phyloP scores from a whole-genome alignment of 2,329 filamentous ascomycete genomes.

The Tolypocladium cylindrosporum region DNA sequence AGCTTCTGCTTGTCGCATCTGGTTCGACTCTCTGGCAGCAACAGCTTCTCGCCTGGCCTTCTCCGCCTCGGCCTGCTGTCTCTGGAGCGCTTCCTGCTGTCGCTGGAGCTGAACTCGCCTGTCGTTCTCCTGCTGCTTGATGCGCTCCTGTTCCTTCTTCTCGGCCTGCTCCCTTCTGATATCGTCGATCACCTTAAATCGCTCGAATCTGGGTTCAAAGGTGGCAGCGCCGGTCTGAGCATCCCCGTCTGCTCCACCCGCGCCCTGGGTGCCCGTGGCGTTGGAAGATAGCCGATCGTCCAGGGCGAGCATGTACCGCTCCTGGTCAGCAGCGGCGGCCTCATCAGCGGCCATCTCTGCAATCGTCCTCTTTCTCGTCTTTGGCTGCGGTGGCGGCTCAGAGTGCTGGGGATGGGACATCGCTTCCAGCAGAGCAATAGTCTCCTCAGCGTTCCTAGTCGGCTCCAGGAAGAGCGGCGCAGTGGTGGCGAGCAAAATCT shows the following conservation, averaged over 20 bases:
- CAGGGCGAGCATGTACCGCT: slow-evolving; percentile 85
- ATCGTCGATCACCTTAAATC: slow-evolving; percentile 83
- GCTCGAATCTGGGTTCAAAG: slow-evolving; percentile 79
- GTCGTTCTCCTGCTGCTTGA: slow-evolving; percentile 52
- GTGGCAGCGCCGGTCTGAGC: slow-evolving; percentile 59
- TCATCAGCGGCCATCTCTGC: slow-evolving; percentile 94
- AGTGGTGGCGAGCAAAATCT: slow-evolving; percentile 63
- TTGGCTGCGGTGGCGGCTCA: slow-evolving; percentile 68
- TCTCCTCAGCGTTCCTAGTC: slow-evolving; percentile 57
- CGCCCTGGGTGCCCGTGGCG: slow-evolving; percentile 45
- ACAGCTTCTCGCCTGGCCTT: slow-evolving; percentile 26
- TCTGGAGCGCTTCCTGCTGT: slow-evolving; percentile 34
- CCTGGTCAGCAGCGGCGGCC: slow-evolving; percentile 76
- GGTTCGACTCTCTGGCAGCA: slow-evolving; percentile 21
- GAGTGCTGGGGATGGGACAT: slow-evolving; percentile 70
- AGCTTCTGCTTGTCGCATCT: slow-evolving; percentile 24
- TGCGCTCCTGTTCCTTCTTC: slow-evolving; percentile 66
- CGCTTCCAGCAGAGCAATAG: slow-evolving; percentile 59
- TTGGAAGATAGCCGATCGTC: slow-evolving; percentile 69
- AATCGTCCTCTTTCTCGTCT: slow-evolving; percentile 84
- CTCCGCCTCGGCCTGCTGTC: slow-evolving; percentile 32
- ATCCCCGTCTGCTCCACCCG: slow-evolving; percentile 56
- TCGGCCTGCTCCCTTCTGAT: slow-evolving; percentile 72
- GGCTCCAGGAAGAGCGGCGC: slow-evolving; percentile 71
- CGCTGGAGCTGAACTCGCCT: slow-evolving; percentile 38